Base-by-base conservation (phyloP, 768 basidiomycete genomes). In the Suillus placidus region DNA sequence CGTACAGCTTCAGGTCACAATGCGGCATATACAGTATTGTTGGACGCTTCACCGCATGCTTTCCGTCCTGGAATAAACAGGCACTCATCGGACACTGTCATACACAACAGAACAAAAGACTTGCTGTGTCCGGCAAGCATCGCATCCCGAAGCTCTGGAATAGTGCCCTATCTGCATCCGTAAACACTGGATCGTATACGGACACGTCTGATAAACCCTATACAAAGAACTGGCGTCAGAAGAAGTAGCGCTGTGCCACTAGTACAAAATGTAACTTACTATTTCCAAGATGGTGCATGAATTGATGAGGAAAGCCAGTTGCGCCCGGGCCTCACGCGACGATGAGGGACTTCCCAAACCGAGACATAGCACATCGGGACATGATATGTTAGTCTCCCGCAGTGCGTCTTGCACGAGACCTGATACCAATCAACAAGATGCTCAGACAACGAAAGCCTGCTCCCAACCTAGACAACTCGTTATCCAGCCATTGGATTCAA, bases 21-120 rank as follows among this genome's bases (percentile, higher is more conserved):
- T 93, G 91, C 26, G 90, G 91, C 90, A 92, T 91, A 78, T 86
- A 92, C 62, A 88, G 79, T 63, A 93, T 79, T 56, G 89, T 91
- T 68, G 87, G 86, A 63, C 68, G 60, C 34, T 69, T 67, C 56
- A 79, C 42, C 18, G 65, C 63, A 64, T 82, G 74, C 62, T 73
- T 73, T 30, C 74, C 76, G 32, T 72, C 73, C 81, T 84, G 70
- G 30, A 58, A 63, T 32, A 67, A 60, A 35, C 42, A 56, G 35
- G 49, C 60, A 26, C 61, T 73, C 7, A 66, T 69, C 60, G 63
- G 58, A 61, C 52, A 66, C 45, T 35, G 32, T 60, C 26, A 18
- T 38, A 45, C 34, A 57, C 45, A 40, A 64, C 43, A 57, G 55
- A 55, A 67, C 70, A 68, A 68, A 68, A 62, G 68, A 85, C 86